These are phyloP conservation scores for Fagopyrum tataricum DNA, from an alignment of 148 eudicot genomes.

Conservation along the genomic window DNA sequence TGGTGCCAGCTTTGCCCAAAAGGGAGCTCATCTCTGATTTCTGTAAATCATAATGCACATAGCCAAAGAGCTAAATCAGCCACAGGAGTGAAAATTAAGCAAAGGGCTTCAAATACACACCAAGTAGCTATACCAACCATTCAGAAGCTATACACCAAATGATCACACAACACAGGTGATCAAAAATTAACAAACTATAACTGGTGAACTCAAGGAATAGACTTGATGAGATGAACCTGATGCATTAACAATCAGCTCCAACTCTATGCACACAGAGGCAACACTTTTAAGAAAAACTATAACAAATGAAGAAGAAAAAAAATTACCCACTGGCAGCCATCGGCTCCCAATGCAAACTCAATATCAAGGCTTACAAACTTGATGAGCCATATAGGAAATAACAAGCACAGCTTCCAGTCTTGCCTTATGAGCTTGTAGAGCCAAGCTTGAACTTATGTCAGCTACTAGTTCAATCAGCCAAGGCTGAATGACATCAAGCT, in stretches of 20 bases:
- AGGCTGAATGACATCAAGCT: neutral
- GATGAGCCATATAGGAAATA: neutral
- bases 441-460: neutral
- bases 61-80: neutral
- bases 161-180: neutral
- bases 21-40: constrained; percentile 40
- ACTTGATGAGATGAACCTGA: neutral
- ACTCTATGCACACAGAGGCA: neutral
- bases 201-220: neutral
- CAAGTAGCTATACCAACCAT: neutral
- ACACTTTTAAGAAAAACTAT: neutral
- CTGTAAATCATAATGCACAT: constrained; percentile 16
- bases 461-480: neutral
- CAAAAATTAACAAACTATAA: neutral
- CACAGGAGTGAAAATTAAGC: neutral
- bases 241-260: neutral
- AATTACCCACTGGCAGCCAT: neutral
- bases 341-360: neutral
- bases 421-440: neutral
- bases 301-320: neutral
- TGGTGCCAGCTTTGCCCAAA: constrained; percentile 38
- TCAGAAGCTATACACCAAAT: neutral
- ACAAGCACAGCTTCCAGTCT: neutral
- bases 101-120: neutral
- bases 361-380: neutral